Base-by-base conservation (phyloP, 2,329 filamentous ascomycete species). In the Ascochyta koolunga region DNA sequence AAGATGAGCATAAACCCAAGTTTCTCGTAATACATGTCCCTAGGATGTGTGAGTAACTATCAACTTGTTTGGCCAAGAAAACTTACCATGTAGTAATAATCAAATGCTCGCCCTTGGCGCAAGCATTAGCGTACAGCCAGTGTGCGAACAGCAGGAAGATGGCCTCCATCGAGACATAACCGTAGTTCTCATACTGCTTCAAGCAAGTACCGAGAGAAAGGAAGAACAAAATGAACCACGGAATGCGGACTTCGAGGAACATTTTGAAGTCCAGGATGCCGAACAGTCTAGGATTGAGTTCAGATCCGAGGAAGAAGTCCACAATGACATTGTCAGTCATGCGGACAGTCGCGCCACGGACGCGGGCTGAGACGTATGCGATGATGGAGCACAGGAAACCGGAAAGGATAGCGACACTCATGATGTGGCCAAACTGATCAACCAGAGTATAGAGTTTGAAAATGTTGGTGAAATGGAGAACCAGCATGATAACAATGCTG, bases 1-100 rank as follows among this genome's bases (percentile, higher is more conserved):
- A 96, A 96, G 76, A 96, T 96, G 63, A 96, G 85, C 92, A 96
- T 96, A 81, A 96, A 96, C 46, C 92, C 92, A 86, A 90, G 93
- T 79, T 96, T 96, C 82, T 96, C 92, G 68, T 91, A 93, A 81
- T 96, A 96, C 89, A 96, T 96, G 69, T 96, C 92, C 89, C 83
- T 86, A 13, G 21, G 18, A 46, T 7, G 13, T 32, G 16, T 60
- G 44, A 64, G 49, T 41, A n/a, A 24, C 27, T n/a, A 42, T 18
- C 29, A 16, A 15, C 4, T 18, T 8, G 7, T 2, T 4, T 18
- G n/a, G n/a, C n/a, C 4, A 15, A 35, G 16, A 9, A 2, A 24
- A 61, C 80, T 68, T 74, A 85, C 86, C 92, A 96, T 43, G 91
- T 95, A 8, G 89, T 89, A 54, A 91, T 84, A 75, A 96, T 96